Conservation (phyloP, 371 early-diverging fungal species). For the Saksenaea vasiformis region DNA sequence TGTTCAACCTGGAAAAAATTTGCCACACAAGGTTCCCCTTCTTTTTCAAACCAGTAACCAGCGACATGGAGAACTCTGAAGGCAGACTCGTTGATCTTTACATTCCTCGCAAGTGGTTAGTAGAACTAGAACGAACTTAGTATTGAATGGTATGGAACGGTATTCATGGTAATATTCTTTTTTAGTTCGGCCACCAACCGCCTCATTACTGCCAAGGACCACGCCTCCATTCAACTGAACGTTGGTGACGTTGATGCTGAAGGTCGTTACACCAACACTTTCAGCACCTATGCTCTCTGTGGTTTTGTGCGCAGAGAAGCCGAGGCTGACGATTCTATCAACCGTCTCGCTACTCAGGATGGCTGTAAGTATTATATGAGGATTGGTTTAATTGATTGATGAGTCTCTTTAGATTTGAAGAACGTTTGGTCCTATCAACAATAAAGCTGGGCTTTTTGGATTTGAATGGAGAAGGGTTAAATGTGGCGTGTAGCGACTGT, state of each 20-base stretch:
- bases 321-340: conserved; percentile 96
- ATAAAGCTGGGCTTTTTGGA: conserved; percentile 21
- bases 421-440: conserved; percentile 56
- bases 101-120: conserved; percentile 95
- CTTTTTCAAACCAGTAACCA: conserved; percentile 7
- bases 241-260: conserved; percentile 91
- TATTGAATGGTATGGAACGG: background rate
- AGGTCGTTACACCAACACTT: conserved; percentile 78
- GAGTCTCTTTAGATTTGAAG: conserved; percentile 37
- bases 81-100: conserved; percentile 87
- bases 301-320: conserved; percentile 91
- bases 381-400: background rate
- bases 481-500: no score
- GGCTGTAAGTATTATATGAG: conserved; percentile 58
- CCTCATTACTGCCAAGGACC: conserved; percentile 81
- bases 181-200: conserved; percentile 56
- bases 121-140: conserved; percentile 8
- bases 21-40: background rate
- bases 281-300: conserved; percentile 89
- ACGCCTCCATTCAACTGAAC: conserved; percentile 98
- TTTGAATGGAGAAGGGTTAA: no score
- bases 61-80: conserved; percentile 69
- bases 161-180: background rate
- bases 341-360: conserved; percentile 93
- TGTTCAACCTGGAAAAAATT: conserved; percentile 4